A percentile compares a stretch with the other conserved stretches of the same genome.
phyloP scores from a whole-genome alignment of 176 grass and related monocot genomes.

The Pontederia paniculata region DNA sequence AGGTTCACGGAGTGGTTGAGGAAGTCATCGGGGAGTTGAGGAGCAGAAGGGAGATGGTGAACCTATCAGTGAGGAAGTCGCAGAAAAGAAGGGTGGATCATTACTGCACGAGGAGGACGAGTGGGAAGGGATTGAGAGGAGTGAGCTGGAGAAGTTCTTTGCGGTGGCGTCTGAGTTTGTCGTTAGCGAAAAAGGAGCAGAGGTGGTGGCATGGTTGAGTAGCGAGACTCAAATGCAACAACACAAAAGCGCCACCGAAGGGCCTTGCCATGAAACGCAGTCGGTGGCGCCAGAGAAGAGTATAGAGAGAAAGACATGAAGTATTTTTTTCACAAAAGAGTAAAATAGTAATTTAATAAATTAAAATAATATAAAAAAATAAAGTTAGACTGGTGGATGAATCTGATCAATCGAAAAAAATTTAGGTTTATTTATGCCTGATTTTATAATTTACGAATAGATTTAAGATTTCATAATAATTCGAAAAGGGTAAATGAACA shows the following conservation, averaged over 20 bases:
- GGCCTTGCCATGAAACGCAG: constrained; percentile 65
- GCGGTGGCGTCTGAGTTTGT: constrained; percentile 43
- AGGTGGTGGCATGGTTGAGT: constrained; percentile 45
- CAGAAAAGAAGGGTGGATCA: constrained; percentile 1
- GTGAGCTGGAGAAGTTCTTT: constrained; percentile 64
- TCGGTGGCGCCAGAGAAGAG: constrained; percentile 61
- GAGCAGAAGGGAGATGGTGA: not conserved
- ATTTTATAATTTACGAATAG: too few species aligned
- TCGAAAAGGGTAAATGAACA: too few species aligned
- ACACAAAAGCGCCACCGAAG: constrained; percentile 75
- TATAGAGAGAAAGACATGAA: too few species aligned
- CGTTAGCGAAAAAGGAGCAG: constrained; percentile 29
- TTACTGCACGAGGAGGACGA: constrained; percentile 49
- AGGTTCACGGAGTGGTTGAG: not conserved
- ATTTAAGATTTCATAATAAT: too few species aligned
- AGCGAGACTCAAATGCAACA: constrained; percentile 55
- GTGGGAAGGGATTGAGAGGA: constrained; percentile 96
- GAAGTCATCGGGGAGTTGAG: constrained; percentile 5
- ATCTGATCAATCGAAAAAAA: too few species aligned
- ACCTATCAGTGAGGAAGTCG: not conserved
- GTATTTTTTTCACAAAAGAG: too few species aligned
- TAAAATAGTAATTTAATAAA: too few species aligned
- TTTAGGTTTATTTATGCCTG: too few species aligned
- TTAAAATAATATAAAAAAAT: too few species aligned
- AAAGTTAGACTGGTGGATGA: too few species aligned